A percentile compares a stretch with the other conserved stretches of the same genome.
These are phyloP conservation scores for Myxozyma neotropica DNA, from an alignment of 805 yeast species.

Conservation along the genomic window DNA sequence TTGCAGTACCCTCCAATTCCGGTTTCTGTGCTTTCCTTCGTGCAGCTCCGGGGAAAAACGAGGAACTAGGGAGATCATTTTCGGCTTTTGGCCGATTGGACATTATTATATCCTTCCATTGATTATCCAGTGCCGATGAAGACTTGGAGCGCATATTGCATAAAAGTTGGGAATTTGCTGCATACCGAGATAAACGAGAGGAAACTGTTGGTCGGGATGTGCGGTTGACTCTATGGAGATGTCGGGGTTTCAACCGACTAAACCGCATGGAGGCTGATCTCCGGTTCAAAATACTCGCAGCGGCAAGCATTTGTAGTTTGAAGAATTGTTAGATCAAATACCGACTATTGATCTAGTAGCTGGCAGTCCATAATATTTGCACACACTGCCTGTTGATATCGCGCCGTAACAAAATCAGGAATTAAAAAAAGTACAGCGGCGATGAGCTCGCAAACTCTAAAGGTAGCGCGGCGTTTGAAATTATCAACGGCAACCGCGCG, in stretches of 20 bases:
- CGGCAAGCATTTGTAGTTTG: not conserved
- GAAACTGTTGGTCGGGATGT: not conserved
- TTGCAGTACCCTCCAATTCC: not conserved
- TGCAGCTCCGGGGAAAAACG: constrained; percentile 1
- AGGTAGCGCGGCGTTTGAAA: not conserved
- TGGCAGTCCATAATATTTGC: no score
- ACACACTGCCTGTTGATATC: no score
- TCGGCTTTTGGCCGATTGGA: not conserved
- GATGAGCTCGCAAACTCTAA: not conserved
- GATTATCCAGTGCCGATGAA: not conserved
- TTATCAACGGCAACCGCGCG: no score
- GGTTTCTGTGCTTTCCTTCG: not conserved
- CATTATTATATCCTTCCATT: not conserved
- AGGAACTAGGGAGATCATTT: not conserved
- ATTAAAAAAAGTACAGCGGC: not conserved
- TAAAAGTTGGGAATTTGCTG: not conserved
- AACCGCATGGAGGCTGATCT: not conserved
- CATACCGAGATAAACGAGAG: not conserved
- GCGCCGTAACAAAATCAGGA: no score
- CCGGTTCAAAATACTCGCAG: not conserved
- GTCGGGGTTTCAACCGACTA: not conserved
- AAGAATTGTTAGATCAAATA: not conserved
- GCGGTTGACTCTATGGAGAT: not conserved
- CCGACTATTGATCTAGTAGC: no score
- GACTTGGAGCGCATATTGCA: not conserved